A percentile compares a stretch with the other conserved stretches of the same genome.
These are phyloP conservation scores for thale cress (Arabidopsis thaliana) DNA, from an alignment of 345 rosid genomes.

Conservation along the genomic window DNA sequence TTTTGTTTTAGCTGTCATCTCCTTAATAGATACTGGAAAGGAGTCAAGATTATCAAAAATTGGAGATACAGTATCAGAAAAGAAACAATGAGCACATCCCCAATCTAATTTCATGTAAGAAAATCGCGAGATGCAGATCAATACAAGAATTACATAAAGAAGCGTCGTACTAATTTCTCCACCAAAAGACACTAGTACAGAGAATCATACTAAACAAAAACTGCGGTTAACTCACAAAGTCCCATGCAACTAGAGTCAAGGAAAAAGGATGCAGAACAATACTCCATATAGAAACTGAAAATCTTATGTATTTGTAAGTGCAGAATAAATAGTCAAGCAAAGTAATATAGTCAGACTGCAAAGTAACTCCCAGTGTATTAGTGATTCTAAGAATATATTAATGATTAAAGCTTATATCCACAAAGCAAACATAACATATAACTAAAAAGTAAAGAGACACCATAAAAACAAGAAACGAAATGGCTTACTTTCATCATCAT, in stretches of 20 bases:
- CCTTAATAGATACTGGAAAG: slow-evolving; percentile 43
- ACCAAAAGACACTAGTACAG: slow-evolving; percentile 9
- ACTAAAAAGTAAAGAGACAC: background rate
- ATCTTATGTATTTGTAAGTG: background rate
- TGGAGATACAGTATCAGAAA: slow-evolving; percentile 1
- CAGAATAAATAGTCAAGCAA: slow-evolving; percentile 1
- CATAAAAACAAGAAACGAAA: background rate
- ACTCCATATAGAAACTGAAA: slow-evolving; percentile 4
- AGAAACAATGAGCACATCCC: background rate
- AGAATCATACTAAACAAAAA: slow-evolving; percentile 1
- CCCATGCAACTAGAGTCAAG: background rate
- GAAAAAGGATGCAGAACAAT: slow-evolving; percentile 12
- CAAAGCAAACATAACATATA: background rate
- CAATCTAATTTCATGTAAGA: slow-evolving; percentile 9
- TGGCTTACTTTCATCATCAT: slow-evolving; percentile 50
- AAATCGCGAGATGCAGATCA: background rate
- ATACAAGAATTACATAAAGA: slow-evolving; percentile 1
- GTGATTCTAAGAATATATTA: slow-evolving; percentile 9
- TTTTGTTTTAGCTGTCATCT: slow-evolving; percentile 34
- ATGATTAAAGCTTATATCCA: background rate
- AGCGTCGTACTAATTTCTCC: background rate
- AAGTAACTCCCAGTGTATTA: background rate
- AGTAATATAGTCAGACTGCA: background rate
- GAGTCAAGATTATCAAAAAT: slow-evolving; percentile 1
- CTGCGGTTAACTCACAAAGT: slow-evolving; percentile 1